A percentile compares a stretch with the other conserved stretches of the same genome.
These are phyloP conservation scores for Zarea fungicola DNA, from an alignment of 2,329 filamentous ascomycete genomes.

Conservation along the genomic window DNA sequence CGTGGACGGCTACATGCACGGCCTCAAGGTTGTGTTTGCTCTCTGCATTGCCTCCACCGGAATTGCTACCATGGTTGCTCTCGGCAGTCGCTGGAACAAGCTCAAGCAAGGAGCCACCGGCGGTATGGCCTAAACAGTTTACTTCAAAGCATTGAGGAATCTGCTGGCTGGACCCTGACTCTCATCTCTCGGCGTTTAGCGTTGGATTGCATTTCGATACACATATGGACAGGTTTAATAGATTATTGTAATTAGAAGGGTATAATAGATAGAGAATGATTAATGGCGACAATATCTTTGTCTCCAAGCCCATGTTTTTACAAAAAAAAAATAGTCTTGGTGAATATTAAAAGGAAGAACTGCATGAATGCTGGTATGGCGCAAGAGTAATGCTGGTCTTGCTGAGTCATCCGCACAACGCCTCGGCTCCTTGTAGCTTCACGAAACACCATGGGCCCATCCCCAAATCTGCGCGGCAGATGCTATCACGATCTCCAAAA, in stretches of 20 bases:
- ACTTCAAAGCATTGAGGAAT: not conserved
- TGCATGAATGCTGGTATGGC: too few relatives aligned
- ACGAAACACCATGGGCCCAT: conserved; percentile 15
- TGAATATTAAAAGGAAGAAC: too few relatives aligned
- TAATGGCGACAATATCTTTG: too few relatives aligned
- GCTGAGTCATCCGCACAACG: conserved; percentile 1
- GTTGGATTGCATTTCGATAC: not conserved
- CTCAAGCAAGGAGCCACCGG: conserved; percentile 26
- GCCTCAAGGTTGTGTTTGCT: conserved; percentile 58
- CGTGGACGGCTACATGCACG: conserved; percentile 56
- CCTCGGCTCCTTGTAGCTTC: not conserved
- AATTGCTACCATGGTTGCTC: conserved; percentile 30
- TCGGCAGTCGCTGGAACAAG: conserved; percentile 34
- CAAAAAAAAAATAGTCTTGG: too few relatives aligned
- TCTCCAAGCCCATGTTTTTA: too few relatives aligned
- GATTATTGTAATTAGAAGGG: too few relatives aligned
- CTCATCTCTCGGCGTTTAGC: not conserved
- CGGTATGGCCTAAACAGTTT: conserved; percentile 24
- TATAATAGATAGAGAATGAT: not conserved
- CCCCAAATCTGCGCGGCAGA: conserved; percentile 45
- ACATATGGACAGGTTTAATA: too few relatives aligned
- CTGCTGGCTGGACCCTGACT: not conserved
- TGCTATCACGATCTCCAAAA: conserved; percentile 37
- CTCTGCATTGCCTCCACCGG: conserved; percentile 47
- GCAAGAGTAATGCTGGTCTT: too few relatives aligned